Percentiles rank a stretch among this genome's conserved stretches.
Evolutionary conservation across 1,284 basidiomycete species (phyloP).

Genomic region (Amylostereum chailletii): DNA sequence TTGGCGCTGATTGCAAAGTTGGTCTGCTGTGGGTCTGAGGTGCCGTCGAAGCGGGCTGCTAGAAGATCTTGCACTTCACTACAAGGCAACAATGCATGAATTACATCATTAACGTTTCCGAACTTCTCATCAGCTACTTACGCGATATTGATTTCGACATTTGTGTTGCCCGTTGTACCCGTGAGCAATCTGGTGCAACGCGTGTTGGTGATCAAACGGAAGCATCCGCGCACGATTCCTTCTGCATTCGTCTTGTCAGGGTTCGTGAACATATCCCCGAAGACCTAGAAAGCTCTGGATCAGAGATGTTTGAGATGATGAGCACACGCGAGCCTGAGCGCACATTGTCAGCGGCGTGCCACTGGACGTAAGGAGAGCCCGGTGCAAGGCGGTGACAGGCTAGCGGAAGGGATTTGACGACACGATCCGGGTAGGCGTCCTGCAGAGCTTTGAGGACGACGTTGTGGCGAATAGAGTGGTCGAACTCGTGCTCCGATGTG

Average conservation of each 20-base stretch:
- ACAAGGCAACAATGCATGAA: neutral
- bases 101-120: neutral
- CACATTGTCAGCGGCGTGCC: conserved; percentile 19
- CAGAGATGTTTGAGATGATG: neutral
- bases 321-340: too few relatives aligned
- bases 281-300: neutral
- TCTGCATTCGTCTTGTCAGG: too few relatives aligned
- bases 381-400: conserved; percentile 16
- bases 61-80: neutral
- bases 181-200: conserved; percentile 10
- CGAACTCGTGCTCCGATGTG: conserved; percentile 16
- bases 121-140: neutral
- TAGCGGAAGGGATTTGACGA: conserved; percentile 18
- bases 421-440: conserved; percentile 9
- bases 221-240: neutral
- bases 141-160: neutral
- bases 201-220: conserved; percentile 15
- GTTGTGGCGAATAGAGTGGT: conserved; percentile 21
- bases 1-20: neutral
- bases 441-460: conserved; percentile 17
- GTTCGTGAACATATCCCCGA: too few relatives aligned
- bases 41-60: neutral
- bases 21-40: neutral
- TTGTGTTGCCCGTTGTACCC: neutral
- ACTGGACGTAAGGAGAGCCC: conserved; percentile 19